Base-by-base conservation (phyloP, 768 basidiomycete species). In the Lactarius indigo region DNA sequence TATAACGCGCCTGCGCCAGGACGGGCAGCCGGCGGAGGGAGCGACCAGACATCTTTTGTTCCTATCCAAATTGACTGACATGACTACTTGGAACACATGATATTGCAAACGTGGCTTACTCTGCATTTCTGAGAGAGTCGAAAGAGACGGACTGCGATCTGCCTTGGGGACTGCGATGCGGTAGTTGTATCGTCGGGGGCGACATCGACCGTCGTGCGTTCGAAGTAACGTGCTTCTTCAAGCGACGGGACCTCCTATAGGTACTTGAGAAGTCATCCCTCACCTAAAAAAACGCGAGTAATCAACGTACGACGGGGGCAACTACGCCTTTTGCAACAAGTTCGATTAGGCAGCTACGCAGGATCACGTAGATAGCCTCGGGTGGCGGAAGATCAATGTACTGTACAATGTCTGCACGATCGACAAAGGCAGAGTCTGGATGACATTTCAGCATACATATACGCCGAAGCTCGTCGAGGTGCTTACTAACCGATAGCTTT, bases 401-500 rank as follows among this genome's bases (percentile, higher is more conserved):
- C 80, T 96, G 96, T 23, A 97, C 87, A 58, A 98, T 94, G 73
- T 99, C 97, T 10, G 96, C 97, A 47, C 97, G 89, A 74, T 98
- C 97, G 57, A 98, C 87, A 74, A 98, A 98, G 4, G 96, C 97
- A 59, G 87, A 87, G 72, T 99, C 96, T 98, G 70, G 42, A 39
- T n/a, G 26, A 31, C 9, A 50, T 35, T 47, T 68, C 52, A 70
- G 55, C 44, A 20, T 37, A 30, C 44, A 20, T 37, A 30, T 39
- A 31, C 58, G 41, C 35, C 30, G 41, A 42, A 41, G 59, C 59
- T 12, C 10, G 9, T 23, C 55, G 18, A 57, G 28, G 33, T 55
- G 42, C 5, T 2, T 28, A 70, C 82, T 61, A 68, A 94, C 95
- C 96, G 64, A 99, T 99, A 0, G 97, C 94, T 72, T 93, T 90